Evolutionary conservation across 2,329 filamentous ascomycete genomes (phyloP), one percentile per base, ranked within the genome.

Genomic region (Xylariaceae sp.): DNA sequence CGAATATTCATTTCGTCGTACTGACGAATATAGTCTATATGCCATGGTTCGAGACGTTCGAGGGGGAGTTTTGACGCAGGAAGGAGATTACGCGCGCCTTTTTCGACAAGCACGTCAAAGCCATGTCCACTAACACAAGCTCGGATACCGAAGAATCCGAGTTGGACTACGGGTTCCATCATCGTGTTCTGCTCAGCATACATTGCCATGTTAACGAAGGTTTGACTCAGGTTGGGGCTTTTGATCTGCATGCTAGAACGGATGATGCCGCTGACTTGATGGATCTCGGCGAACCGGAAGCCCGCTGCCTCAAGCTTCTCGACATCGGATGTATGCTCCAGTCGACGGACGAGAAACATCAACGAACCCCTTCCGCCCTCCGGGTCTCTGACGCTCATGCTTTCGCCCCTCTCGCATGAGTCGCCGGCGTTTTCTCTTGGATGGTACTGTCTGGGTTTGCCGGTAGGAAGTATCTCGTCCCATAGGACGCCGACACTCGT

Each of bases 221-320:
- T 83, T 5, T 72, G 68, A 37, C 81, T 77, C 3, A 96, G 75
- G n/a, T 84, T 81, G 1, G 76, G 72, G 2, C 79, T 77, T 40
- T 86, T 80, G 50, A 95, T 85, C 65, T 93, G 89, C 79, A 96
- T 87, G 58, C 83, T 87, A 20, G 84, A 79, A 18, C 87, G 82
- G 58, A 96, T 84, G 35, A 84, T 82, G 15, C 82, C 79, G 10
- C 83, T 80, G 23, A 96, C 86, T 56, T 91, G 85, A 50, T 81
- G 80, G 10, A 86, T 73, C 27, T 83, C 80, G 2, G 88, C 88
- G 64, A 96, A 96, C n/a, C 88, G 83, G 69, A 86, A 95, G 1
- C 92, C 91, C 9, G 82, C 76, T 1, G 89, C 84, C 58, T 87
- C 81, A 11, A 96, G 78, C 23, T 81, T 80, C 45, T 83, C 79